Evolutionary conservation across 805 yeast species (phyloP).

Genomic region (Wickerhamomyces alni): DNA sequence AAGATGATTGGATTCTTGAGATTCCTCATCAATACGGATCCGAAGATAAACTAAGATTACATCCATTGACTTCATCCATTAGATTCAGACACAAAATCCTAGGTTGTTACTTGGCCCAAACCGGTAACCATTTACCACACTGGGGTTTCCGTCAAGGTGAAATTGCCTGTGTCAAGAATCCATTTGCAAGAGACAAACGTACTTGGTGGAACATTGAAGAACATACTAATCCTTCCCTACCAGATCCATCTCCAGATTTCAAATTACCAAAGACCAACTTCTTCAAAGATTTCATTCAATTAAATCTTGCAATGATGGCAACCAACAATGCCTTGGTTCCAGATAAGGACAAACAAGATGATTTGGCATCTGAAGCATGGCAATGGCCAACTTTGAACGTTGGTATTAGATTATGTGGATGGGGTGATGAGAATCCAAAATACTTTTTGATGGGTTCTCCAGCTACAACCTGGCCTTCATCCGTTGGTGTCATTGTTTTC

Average conservation of each 20-base stretch:
- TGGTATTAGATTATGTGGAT: conserved; percentile 72
- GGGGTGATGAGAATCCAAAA: conserved; percentile 54
- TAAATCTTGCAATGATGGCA: conserved; percentile 84
- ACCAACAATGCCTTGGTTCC: conserved; percentile 79
- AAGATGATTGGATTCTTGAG: conserved; percentile 76
- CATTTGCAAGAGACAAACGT: conserved; percentile 70
- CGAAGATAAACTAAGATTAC: conserved; percentile 51
- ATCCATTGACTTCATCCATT: conserved; percentile 80
- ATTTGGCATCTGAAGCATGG: conserved; percentile 71
- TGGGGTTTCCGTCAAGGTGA: conserved; percentile 99
- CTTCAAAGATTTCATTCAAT: conserved; percentile 67
- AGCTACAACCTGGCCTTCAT: conserved; percentile 70
- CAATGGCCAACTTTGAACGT: conserved; percentile 81
- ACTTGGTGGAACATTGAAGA: conserved; percentile 87
- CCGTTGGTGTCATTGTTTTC: conserved; percentile 51
- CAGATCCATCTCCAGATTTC: conserved; percentile 54
- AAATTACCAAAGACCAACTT: conserved; percentile 70
- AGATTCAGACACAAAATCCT: conserved; percentile 62
- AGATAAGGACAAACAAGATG: conserved; percentile 68
- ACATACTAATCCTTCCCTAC: conserved; percentile 54
- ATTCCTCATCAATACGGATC: conserved; percentile 51
- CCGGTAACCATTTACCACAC: conserved; percentile 77
- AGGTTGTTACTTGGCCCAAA: conserved; percentile 81
- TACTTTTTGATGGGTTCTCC: conserved; percentile 75
- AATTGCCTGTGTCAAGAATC: conserved; percentile 68